These are phyloP conservation scores for Usnea hakonensis DNA, from an alignment of 495 filamentous ascomycete genomes.

Conservation along the genomic window DNA sequence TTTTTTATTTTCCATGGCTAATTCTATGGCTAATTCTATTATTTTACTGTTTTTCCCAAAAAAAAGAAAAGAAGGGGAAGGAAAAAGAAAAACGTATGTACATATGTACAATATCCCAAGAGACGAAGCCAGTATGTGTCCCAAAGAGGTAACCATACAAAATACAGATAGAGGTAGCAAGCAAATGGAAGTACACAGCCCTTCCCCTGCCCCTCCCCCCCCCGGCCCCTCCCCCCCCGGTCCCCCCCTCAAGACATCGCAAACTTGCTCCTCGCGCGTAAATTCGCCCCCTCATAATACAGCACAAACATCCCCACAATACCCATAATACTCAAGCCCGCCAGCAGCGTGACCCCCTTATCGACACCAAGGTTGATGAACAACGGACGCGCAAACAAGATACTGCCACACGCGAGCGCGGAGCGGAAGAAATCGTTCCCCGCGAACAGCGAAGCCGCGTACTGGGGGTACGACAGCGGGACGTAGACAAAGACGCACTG, in stretches of 20 bases:
- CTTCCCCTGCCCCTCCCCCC: no score
- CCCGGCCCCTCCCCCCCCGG: no score
- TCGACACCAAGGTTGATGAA: conserved; percentile 41
- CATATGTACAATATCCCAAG: no score
- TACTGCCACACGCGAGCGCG: conserved; percentile 39
- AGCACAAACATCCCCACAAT: conserved; percentile 42
- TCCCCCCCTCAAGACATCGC: conserved; percentile 22
- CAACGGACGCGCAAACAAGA: conserved; percentile 41
- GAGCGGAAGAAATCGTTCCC: conserved; percentile 42
- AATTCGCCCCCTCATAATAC: conserved; percentile 43
- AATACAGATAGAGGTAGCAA: no score
- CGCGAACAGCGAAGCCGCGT: conserved; percentile 47
- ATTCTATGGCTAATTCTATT: no score
- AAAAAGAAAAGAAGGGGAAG: no score
- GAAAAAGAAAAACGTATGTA: no score
- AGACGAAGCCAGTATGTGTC: no score
- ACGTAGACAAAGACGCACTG: conserved; percentile 52
- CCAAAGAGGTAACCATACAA: no score
- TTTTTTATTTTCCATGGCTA: no score
- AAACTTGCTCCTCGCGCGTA: conserved; percentile 42
- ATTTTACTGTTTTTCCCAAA: no score
- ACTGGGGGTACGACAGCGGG: conserved; percentile 44
- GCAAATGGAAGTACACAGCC: no score
- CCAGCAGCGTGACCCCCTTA: conserved; percentile 21
- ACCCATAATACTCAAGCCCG: conserved; percentile 21